Evolutionary conservation across 768 basidiomycete species (phyloP), one percentile per base, ranked within the genome.

Genomic region (Lactarius indigo): DNA sequence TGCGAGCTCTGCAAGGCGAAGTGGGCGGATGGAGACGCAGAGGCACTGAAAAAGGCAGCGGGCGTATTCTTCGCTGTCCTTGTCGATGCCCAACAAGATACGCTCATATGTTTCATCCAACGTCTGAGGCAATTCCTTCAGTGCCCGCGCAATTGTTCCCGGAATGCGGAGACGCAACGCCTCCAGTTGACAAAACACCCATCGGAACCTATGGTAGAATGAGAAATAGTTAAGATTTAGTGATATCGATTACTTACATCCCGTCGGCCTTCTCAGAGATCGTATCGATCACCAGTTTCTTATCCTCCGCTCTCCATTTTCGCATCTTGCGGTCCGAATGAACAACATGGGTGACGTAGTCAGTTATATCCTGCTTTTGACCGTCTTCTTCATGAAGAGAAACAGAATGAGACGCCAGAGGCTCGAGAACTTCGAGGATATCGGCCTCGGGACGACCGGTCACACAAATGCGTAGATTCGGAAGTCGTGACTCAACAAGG

Each of bases 1-100:
- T 2, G 63, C 63, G 5, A 64, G 63, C 42, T 64, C 63, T 35
- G 44, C 57, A n/a, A 58, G 44, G 31, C 56, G 47, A 26, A 64
- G 63, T 3, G 57, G 63, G 3, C 57, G 56, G 47, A 44, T 1
- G 5, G 63, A 20, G 8, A 37, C 26, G 2, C 30, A 20, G 5
- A 58, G 54, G 30, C 63, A 64, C 26, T 58, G 57, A 23, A 64
- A 47, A 2, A 64, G 26, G 5, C 56, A 42, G 9, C 8, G 57
- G 1, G 42, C 57, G 10, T 42, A 35, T 47, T 50, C 54, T 18
- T 41, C n/a, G 3, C 9, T 26, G 17, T 33, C n/a, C 12, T 44
- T 17, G 1, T 58, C 37, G 15, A 64, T 57, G 2, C 63, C 23
- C 8, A 20, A 18, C 10, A 64, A 1, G 10, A 26, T 57, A 0